A percentile compares a stretch with the other conserved stretches of the same genome.
Evolutionary conservation across 139 green algal species (phyloP).

Genomic region (Diplosphaera chodatii): DNA sequence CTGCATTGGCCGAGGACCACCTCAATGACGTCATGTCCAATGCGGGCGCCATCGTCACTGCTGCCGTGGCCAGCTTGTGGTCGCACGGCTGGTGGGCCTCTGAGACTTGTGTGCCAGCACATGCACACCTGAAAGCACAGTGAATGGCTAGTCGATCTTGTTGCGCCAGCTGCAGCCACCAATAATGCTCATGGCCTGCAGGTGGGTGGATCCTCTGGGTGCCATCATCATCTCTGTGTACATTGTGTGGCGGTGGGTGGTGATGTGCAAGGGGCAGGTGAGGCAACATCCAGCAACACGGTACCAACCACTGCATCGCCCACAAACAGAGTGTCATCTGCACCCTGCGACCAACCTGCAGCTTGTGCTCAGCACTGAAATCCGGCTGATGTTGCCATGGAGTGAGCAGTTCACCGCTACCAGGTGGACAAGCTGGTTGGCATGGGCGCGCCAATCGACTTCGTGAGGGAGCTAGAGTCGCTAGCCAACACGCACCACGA

Average conservation of each 20-base stretch:
- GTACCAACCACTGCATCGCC: too few species aligned
- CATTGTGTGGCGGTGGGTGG: constrained; percentile 56
- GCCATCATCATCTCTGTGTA: constrained; percentile 50
- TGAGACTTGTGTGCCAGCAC: too few species aligned
- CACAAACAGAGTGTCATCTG: too few species aligned
- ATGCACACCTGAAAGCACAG: too few species aligned
- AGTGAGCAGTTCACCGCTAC: too few species aligned
- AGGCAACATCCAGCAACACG: too few species aligned
- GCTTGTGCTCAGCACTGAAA: too few species aligned
- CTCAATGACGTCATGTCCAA: constrained; percentile 42
- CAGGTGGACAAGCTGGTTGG: constrained; percentile 27
- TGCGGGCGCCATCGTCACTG: constrained; percentile 36
- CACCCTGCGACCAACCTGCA: too few species aligned
- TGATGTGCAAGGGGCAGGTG: constrained; percentile 56
- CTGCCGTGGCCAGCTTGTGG: constrained; percentile 13
- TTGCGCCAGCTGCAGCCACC: too few species aligned
- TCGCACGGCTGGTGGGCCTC: constrained; percentile 2
- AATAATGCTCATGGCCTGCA: not conserved
- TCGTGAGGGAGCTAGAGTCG: constrained; percentile 3
- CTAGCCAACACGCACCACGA: constrained; percentile 21
- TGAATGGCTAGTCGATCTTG: too few species aligned
- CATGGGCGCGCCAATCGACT: constrained; percentile 6
- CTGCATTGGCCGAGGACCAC: constrained; percentile 14
- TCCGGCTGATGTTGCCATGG: too few species aligned
- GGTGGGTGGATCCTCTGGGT: constrained; percentile 38